Percentiles rank a stretch among this genome's conserved stretches.
phyloP scores from a whole-genome alignment of 192 early-diverging fungal species.

The Backusella morwellensis region DNA sequence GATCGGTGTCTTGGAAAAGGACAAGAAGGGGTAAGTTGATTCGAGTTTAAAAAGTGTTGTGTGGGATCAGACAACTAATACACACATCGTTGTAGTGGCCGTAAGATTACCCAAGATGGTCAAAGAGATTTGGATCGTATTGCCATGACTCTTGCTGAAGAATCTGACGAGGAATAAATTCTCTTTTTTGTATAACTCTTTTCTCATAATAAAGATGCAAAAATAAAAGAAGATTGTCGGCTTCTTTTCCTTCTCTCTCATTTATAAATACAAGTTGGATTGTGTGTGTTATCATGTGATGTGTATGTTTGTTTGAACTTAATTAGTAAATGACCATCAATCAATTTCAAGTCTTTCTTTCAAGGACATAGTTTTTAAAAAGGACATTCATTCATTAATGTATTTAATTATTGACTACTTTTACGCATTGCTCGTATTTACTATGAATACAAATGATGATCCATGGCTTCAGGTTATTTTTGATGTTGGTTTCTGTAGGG shows the following conservation, averaged over 20 bases:
- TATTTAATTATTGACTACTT: too few relatives aligned
- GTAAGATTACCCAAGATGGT: constrained; percentile 92
- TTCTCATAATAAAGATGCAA: neutral
- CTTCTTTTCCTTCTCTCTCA: neutral
- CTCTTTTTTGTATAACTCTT: neutral
- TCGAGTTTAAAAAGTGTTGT: neutral
- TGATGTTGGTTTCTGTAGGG: too few relatives aligned
- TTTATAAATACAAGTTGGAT: neutral
- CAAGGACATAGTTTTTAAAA: neutral
- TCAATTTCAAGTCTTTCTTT: neutral
- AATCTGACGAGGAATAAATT: constrained; percentile 35
- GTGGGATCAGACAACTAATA: neutral
- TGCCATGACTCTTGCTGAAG: constrained; percentile 50
- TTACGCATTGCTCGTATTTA: too few relatives aligned
- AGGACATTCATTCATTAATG: too few relatives aligned
- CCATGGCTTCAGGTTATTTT: too few relatives aligned
- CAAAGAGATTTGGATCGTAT: constrained; percentile 99
- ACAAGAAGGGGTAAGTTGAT: constrained; percentile 66
- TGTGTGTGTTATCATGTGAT: neutral
- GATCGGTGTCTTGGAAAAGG: constrained; percentile 95
- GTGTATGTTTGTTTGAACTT: neutral
- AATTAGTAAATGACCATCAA: neutral
- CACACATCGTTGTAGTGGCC: constrained; percentile 61
- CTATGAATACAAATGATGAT: too few relatives aligned
- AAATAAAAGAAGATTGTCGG: neutral